Percentiles rank a stretch among this genome's conserved stretches.
These are phyloP conservation scores for Melampsora larici-populina DNA, from an alignment of 1,284 basidiomycete genomes.

Conservation along the genomic window DNA sequence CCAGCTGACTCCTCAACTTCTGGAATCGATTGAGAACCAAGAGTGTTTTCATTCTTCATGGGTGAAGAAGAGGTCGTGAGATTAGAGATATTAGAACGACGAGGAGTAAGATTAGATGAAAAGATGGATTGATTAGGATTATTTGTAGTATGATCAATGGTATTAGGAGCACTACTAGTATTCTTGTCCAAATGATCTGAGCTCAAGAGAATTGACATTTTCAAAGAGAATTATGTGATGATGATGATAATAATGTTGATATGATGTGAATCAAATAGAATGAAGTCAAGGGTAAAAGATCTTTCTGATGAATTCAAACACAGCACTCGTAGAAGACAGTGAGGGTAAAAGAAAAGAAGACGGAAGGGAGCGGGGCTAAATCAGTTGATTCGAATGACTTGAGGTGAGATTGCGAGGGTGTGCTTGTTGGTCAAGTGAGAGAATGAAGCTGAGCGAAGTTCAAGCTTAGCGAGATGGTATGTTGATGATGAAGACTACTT, in stretches of 20 bases:
- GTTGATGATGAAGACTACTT: too few relatives aligned
- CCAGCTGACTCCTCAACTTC: neutral
- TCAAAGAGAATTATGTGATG: neutral
- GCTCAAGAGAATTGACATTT: neutral
- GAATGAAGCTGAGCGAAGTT: too few relatives aligned
- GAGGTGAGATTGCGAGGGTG: neutral
- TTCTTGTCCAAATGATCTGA: neutral
- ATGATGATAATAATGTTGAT: neutral
- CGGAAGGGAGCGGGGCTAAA: neutral
- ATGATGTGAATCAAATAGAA: neutral
- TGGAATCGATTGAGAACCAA: neutral
- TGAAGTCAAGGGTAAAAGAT: neutral
- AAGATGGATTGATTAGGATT: neutral
- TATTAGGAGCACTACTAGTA: neutral
- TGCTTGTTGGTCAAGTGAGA: too few relatives aligned
- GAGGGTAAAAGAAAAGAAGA: neutral
- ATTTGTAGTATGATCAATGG: neutral
- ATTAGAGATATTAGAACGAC: neutral
- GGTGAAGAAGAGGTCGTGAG: neutral
- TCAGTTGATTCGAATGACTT: neutral
- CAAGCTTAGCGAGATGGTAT: too few relatives aligned
- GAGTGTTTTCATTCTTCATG: neutral
- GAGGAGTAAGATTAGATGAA: neutral
- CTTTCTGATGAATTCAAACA: too few relatives aligned
- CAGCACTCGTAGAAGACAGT: neutral